Conservation (phyloP, 371 early-diverging fungal genomes). For the Mortierella sp. region DNA sequence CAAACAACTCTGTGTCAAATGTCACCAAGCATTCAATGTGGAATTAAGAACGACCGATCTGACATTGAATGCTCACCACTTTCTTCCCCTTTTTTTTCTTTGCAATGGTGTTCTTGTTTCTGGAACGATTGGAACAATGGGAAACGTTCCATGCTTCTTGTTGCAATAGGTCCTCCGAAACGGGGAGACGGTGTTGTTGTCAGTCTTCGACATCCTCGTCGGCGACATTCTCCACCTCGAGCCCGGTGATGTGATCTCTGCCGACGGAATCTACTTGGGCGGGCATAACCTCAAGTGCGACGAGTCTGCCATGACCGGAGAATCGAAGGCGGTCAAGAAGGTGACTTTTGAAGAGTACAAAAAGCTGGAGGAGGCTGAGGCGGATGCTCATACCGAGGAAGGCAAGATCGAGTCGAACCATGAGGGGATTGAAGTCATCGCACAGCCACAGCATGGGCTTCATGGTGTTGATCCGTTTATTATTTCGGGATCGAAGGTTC, state of each 20-base stretch:
- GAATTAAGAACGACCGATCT: slow-evolving; percentile 21
- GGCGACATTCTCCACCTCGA: slow-evolving; percentile 94
- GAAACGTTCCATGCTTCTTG: too few relatives aligned
- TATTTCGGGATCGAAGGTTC: slow-evolving; percentile 80
- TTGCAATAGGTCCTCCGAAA: slow-evolving; percentile 67
- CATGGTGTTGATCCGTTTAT: slow-evolving; percentile 74
- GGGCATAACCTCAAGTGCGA: slow-evolving; percentile 92
- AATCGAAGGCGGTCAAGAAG: slow-evolving; percentile 88
- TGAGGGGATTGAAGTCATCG: not conserved
- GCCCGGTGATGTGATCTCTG: slow-evolving; percentile 94
- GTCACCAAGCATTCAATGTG: not conserved
- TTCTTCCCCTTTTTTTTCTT: not conserved
- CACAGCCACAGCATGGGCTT: slow-evolving; percentile 13
- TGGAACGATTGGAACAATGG: slow-evolving; percentile 9
- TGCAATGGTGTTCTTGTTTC: not conserved
- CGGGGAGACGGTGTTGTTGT: slow-evolving; percentile 84
- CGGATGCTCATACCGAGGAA: slow-evolving; percentile 46
- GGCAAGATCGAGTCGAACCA: slow-evolving; percentile 47
- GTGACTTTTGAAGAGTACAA: slow-evolving; percentile 51
- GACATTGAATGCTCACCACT: not conserved
- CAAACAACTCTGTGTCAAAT: not conserved
- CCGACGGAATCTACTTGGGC: slow-evolving; percentile 86
- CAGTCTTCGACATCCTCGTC: slow-evolving; percentile 89
- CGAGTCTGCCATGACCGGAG: slow-evolving; percentile 95
- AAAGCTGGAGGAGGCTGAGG: slow-evolving; percentile 60